Evolutionary conservation across 2,329 filamentous ascomycete species (phyloP), one percentile per base, ranked within the genome.

Genomic region (Neoarthrinium moseri): DNA sequence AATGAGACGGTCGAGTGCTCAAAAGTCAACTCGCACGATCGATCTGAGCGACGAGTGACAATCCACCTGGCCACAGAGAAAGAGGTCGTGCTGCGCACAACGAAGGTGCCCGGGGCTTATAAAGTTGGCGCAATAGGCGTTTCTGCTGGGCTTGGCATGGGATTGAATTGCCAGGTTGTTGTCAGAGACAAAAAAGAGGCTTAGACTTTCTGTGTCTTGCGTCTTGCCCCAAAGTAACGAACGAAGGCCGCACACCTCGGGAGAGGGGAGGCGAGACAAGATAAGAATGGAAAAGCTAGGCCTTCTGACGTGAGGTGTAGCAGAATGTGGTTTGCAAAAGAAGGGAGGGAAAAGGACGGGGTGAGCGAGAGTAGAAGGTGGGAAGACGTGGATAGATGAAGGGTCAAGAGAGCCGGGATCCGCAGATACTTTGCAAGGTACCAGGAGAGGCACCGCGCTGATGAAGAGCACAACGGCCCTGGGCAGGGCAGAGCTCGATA

Each of bases 21-120:
- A n/a, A n/a, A n/a, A n/a, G n/a, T n/a, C n/a, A n/a, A n/a, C n/a
- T n/a, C n/a, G n/a, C n/a, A n/a, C n/a, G n/a, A n/a, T n/a, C n/a
- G n/a, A n/a, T n/a, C n/a, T 29, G 26, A 8, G 26, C 26, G 26
- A n/a, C 26, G 26, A 29, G 8, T 8, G 26, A 8, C 26, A n/a
- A 29, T 8, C 26, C 50, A 46, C 46, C 48, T 29, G 26, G 40
- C 49, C 46, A 34, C 23, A 47, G 30, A 50, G 47, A 29, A 51
- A 39, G 48, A 46, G 37, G 22, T 29, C 37, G 34, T 42, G 30
- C 12, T 50, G 42, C 37, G 44, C 24, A 24, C 27, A 27, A 29
- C 17, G 24, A n/a, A 24, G 24, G 24, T 12, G 37, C 24, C 23
- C 27, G 37, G 24, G 23, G 37, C 18, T 43, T 43, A 43, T 21